Evolutionary conservation across 495 filamentous ascomycete genomes (phyloP), one percentile per base, ranked within the genome.

Genomic region (Oidiodendron maius): DNA sequence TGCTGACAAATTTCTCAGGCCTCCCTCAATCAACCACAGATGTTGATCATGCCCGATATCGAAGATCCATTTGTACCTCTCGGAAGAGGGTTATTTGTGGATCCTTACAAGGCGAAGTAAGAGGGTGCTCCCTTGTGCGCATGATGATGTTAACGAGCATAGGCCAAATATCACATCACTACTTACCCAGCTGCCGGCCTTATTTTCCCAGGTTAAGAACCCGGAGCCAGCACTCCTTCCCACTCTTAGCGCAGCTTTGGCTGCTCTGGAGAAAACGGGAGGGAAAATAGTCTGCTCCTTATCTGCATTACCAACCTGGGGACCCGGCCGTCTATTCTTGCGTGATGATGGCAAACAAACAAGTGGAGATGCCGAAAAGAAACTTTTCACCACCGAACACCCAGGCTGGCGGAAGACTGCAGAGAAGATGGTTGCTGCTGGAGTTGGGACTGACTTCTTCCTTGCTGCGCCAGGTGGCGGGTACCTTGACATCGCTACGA

Each of bases 1-100:
- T 24, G 13, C 40, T 50, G 28, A 16, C 15, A 37, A 53, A 28
- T 36, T 26, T 13, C 2, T 11, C 30, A 89, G 85, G 68, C 88
- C 16, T 70, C 79, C 23, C 69, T 96, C 22, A 87, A 95, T 40
- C 81, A 89, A 68, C 87, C 93, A 4, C 93, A 99, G 59, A 96
- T 97, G 91, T 81, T 97, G 72, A 90, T 97, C 15, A 95, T 97
- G 89, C 87, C 93, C 9, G 93, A 99, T 61, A 78, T 99, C 46
- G 89, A 99, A 55, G 93, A 99, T 55, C 91, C 93, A 0, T 99
- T 99, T 62, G 84, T 96, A 6, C 93, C 94, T 37, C 70, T 97
- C 13, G 88, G 85, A 53, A 86, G 95, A 40, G 91, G 91, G 9
- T 71, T 97, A 3, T 96, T 99, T 65, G 91, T 96, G 3, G 93